phyloP scores from a whole-genome alignment of 1,284 basidiomycete genomes.

The Cystobasidium slooffiae region DNA sequence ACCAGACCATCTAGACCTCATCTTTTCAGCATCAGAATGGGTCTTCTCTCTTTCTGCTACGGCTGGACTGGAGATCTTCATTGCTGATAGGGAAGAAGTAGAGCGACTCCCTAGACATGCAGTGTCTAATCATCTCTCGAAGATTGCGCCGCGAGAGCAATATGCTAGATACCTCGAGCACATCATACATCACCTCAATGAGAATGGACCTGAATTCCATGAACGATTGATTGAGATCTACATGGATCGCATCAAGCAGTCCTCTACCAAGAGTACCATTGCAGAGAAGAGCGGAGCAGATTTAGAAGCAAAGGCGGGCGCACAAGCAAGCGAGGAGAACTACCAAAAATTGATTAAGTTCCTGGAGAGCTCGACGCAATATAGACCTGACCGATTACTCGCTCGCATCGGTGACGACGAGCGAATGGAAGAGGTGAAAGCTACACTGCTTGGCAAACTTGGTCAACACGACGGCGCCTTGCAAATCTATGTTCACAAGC shows the following conservation, averaged over 20 bases:
- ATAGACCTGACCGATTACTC: slow-evolving; percentile 79
- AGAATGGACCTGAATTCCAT: slow-evolving; percentile 72
- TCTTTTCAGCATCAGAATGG: slow-evolving; percentile 82
- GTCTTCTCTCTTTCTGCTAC: slow-evolving; percentile 62
- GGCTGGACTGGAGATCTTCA: slow-evolving; percentile 74
- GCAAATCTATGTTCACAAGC: slow-evolving; percentile 84
- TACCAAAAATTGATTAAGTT: slow-evolving; percentile 77
- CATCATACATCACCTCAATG: slow-evolving; percentile 74
- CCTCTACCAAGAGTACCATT: slow-evolving; percentile 55
- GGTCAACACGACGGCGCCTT: slow-evolving; percentile 91
- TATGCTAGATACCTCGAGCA: slow-evolving; percentile 85
- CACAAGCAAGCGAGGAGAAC: slow-evolving; percentile 52
- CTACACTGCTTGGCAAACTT: slow-evolving; percentile 83
- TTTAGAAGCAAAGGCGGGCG: background rate
- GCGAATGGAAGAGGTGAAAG: slow-evolving; percentile 83
- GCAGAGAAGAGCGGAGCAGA: background rate
- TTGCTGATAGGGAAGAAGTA: slow-evolving; percentile 78
- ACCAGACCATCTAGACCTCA: slow-evolving; percentile 73
- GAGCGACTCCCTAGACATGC: slow-evolving; percentile 73
- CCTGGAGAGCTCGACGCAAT: slow-evolving; percentile 71
- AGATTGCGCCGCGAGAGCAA: slow-evolving; percentile 65
- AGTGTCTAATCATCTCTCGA: slow-evolving; percentile 75
- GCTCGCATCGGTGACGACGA: slow-evolving; percentile 65
- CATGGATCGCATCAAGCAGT: slow-evolving; percentile 64
- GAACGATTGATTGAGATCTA: slow-evolving; percentile 87